phyloP scores from a whole-genome alignment of 1,284 basidiomycete species.

The Trichosporon sp. region DNA sequence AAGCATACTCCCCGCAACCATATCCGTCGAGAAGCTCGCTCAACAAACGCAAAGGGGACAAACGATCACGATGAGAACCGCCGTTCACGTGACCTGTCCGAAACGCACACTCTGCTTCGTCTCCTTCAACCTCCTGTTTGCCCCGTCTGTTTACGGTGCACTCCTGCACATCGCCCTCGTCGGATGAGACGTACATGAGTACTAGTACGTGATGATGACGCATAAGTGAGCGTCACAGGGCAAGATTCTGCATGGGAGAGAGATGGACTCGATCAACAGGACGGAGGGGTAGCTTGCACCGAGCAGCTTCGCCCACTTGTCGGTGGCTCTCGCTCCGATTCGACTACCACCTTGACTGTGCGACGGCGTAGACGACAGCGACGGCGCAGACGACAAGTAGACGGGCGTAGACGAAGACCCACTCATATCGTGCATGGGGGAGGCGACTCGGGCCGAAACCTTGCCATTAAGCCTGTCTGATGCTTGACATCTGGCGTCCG shows the following conservation, averaged over 20 bases:
- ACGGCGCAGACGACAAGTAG: not conserved
- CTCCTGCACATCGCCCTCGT: not conserved
- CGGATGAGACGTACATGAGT: not conserved
- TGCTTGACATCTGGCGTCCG: not conserved
- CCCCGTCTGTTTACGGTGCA: not conserved
- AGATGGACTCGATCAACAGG: not conserved
- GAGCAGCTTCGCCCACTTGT: not conserved
- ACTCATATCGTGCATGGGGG: not conserved
- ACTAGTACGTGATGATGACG: constrained; percentile 5
- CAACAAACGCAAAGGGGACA: not conserved
- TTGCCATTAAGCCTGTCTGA: constrained; percentile 3
- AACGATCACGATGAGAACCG: not conserved
- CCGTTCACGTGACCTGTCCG: not conserved
- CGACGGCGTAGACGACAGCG: too few species aligned
- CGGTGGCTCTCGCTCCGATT: not conserved
- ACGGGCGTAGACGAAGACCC: not conserved
- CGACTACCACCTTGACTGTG: not conserved
- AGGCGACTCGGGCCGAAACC: constrained; percentile 1
- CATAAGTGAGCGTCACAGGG: not conserved
- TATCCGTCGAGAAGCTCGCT: not conserved
- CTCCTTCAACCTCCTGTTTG: not conserved
- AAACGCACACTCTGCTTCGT: not conserved
- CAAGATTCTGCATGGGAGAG: not conserved
- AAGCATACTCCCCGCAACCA: constrained; percentile 7
- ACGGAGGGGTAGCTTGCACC: not conserved